Percentiles rank a stretch among this genome's conserved stretches.
Evolutionary conservation across 208 protist genomes (phyloP).

Genomic region (Porcisia hertigi): DNA sequence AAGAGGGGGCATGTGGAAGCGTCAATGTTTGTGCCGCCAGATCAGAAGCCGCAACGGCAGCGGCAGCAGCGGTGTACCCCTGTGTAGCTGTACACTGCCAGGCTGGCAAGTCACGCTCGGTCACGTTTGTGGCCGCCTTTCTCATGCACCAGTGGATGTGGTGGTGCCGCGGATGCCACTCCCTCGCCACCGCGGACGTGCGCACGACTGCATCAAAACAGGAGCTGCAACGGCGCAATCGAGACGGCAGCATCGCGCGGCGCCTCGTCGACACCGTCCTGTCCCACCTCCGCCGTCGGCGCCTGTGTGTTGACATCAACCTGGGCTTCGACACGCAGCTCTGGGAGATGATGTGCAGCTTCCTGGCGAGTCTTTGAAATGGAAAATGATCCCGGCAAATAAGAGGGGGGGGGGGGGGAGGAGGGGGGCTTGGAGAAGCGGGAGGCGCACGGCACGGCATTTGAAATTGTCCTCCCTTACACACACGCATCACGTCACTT

Average conservation of each 20-base stretch:
- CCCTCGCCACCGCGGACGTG: neutral
- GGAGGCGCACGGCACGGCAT: no score
- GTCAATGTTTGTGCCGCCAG: neutral
- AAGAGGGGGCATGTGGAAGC: neutral
- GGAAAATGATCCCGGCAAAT: neutral
- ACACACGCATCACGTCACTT: no score
- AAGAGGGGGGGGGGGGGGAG: no score
- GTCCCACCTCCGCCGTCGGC: conserved; percentile 23
- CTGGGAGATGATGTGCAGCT: conserved; percentile 13
- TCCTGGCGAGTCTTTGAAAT: conserved; percentile 3
- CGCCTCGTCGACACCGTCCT: conserved; percentile 26
- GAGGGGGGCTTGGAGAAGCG: no score
- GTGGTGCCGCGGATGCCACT: conserved; percentile 14
- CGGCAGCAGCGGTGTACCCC: conserved; percentile 7
- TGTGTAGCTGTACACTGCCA: conserved; percentile 73
- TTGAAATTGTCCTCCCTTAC: no score
- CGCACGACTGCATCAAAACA: neutral
- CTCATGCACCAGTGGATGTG: conserved; percentile 53
- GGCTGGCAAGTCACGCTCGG: conserved; percentile 72
- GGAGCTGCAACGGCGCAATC: neutral
- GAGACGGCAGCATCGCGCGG: conserved; percentile 7
- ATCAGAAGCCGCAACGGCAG: no score
- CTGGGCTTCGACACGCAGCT: conserved; percentile 33
- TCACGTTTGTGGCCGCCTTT: conserved; percentile 61
- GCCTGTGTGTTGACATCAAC: conserved; percentile 30